Percentiles rank a stretch among this genome's conserved stretches.
Evolutionary conservation across 352 stramenopile species (phyloP).

Genomic region (Thraustochytrium aureum): DNA sequence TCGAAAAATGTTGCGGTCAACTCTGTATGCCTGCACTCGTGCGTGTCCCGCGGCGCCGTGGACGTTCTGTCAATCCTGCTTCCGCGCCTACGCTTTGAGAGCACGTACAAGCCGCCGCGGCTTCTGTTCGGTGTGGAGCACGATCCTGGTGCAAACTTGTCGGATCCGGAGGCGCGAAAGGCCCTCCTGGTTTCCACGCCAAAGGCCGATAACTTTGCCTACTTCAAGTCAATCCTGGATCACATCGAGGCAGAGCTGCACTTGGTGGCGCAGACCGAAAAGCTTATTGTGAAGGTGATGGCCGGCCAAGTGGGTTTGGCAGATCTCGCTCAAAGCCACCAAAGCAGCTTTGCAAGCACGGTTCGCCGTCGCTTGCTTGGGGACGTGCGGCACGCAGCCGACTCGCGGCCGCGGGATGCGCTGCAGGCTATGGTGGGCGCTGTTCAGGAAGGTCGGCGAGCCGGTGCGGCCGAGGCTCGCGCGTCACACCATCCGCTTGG

Average conservation of each 20-base stretch:
- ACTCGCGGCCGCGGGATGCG: neutral
- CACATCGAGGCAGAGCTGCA: constrained; percentile 36
- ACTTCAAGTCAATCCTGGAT: constrained; percentile 47
- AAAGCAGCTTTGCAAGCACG: neutral
- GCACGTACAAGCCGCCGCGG: neutral
- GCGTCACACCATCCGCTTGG: too few relatives aligned
- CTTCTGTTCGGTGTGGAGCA: constrained; percentile 19
- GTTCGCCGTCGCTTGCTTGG: neutral
- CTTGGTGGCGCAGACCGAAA: neutral
- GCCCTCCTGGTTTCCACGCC: neutral
- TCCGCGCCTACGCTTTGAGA: constrained; percentile 28
- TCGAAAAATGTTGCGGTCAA: constrained; percentile 37
- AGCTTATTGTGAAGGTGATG: neutral
- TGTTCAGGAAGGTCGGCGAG: neutral
- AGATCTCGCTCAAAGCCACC: neutral
- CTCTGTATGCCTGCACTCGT: constrained; percentile 46
- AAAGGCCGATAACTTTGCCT: constrained; percentile 36
- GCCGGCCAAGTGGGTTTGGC: neutral
- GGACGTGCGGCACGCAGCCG: neutral
- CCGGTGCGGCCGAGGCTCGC: neutral
- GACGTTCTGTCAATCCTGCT: constrained; percentile 18
- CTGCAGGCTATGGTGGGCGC: neutral
- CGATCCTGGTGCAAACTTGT: neutral
- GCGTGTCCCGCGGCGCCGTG: constrained; percentile 37
- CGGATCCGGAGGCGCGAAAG: neutral